A percentile compares a stretch with the other conserved stretches of the same genome.
These are phyloP conservation scores for Dothiorella sarmentorum DNA, from an alignment of 2,329 filamentous ascomycete genomes.

Conservation along the genomic window DNA sequence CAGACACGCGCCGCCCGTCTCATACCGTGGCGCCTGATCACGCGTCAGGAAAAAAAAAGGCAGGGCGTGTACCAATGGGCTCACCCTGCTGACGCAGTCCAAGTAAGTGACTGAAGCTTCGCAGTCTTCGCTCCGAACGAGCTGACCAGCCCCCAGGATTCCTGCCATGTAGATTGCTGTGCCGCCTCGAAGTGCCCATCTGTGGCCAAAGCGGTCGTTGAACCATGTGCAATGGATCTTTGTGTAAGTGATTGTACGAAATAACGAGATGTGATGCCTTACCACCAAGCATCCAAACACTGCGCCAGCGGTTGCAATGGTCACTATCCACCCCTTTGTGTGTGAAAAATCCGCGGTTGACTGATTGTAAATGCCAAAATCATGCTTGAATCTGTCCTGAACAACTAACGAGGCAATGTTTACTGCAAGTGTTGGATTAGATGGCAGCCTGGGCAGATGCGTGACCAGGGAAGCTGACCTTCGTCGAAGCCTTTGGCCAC, in stretches of 20 bases:
- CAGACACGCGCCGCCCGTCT: no score
- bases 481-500: not conserved
- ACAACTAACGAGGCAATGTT: not conserved
- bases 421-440: not conserved
- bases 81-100: no score
- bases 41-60: no score
- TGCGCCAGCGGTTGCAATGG: conserved; percentile 21
- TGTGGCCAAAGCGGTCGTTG: conserved; percentile 19
- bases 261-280: not conserved
- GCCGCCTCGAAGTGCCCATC: conserved; percentile 18
- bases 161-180: conserved; percentile 21
- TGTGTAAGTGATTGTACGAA: not conserved
- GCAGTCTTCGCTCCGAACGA: no score
- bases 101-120: no score
- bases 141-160: no score
- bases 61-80: no score
- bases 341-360: conserved; percentile 20
- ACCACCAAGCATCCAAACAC: conserved; percentile 20
- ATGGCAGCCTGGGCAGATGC: not conserved
- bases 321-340: conserved; percentile 22
- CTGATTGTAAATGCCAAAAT: not conserved
- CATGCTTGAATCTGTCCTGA: not conserved
- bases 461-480: not conserved
- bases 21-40: no score
- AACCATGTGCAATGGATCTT: conserved; percentile 17